phyloP scores from a whole-genome alignment of 1,139 yeast genomes.

The Pichia sp. region DNA sequence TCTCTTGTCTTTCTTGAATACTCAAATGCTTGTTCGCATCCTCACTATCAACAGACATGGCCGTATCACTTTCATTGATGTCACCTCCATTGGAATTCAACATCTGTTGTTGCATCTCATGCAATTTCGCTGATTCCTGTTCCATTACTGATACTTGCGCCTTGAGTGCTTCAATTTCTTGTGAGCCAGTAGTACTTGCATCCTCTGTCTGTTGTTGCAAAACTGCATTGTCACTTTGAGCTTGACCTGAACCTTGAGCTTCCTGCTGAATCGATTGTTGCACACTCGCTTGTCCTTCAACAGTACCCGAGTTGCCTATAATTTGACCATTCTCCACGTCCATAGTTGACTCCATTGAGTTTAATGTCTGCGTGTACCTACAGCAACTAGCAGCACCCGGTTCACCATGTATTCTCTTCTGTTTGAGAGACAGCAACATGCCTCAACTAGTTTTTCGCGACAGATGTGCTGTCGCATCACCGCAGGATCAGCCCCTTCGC shows the following conservation, averaged over 20 bases:
- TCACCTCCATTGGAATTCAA: not conserved
- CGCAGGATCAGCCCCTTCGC: too few relatives aligned
- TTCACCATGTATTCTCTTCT: not conserved
- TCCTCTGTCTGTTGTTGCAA: too few relatives aligned
- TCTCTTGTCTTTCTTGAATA: slow-evolving; percentile 44
- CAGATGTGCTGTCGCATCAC: too few relatives aligned
- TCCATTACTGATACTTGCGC: slow-evolving; percentile 34
- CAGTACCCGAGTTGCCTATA: not conserved
- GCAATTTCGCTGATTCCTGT: slow-evolving; percentile 46
- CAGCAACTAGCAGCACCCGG: not conserved
- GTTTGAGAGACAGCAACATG: too few relatives aligned
- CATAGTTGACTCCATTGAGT: not conserved
- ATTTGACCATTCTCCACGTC: not conserved
- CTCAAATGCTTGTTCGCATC: slow-evolving; percentile 15
- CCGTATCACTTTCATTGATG: not conserved
- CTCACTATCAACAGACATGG: slow-evolving; percentile 24
- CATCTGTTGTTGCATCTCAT: slow-evolving; percentile 45
- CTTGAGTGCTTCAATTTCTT: slow-evolving; percentile 23
- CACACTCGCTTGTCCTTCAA: not conserved
- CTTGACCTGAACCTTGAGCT: too few relatives aligned
- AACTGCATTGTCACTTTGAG: too few relatives aligned
- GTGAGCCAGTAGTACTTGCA: too few relatives aligned
- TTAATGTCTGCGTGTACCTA: not conserved
- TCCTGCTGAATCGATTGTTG: too few relatives aligned
- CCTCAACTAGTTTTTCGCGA: too few relatives aligned